Evolutionary conservation across 306 rosid genomes (phyloP).

Genomic region (Amphicarpaea edgeworthii): DNA sequence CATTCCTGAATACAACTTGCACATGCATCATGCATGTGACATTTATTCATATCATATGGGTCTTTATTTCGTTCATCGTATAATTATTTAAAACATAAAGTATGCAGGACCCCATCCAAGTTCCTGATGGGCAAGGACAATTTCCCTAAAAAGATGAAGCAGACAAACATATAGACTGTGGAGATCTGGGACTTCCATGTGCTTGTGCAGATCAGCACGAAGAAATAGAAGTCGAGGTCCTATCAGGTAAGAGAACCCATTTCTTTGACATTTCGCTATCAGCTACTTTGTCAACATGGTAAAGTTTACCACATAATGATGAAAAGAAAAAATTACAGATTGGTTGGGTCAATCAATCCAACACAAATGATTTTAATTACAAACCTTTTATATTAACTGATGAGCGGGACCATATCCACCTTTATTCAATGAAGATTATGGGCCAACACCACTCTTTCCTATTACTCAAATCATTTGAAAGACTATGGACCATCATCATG

Average conservation of each 20-base stretch:
- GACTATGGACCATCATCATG: constrained; percentile 20
- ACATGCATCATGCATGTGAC: not conserved
- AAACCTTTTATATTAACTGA: not conserved
- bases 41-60: constrained; percentile 11
- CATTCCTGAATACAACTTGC: no score
- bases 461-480: not conserved
- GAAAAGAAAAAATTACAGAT: not conserved
- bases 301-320: constrained; percentile 7
- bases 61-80: not conserved
- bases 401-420: constrained; percentile 14
- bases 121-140: constrained; percentile 37
- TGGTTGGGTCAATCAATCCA: not conserved
- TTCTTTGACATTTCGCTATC: constrained; percentile 61
- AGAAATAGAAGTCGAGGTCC: constrained; percentile 44
- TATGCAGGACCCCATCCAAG: no score
- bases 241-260: constrained; percentile 41
- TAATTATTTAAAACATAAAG: constrained; percentile 32
- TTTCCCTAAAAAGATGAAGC: constrained; percentile 42
- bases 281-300: constrained; percentile 33
- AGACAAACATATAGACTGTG: constrained; percentile 52
- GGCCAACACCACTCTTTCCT: constrained; percentile 1
- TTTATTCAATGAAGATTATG: not conserved
- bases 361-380: not conserved
- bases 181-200: constrained; percentile 59
- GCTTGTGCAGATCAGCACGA: constrained; percentile 57